These are phyloP conservation scores for Euclidium syriacum DNA, from an alignment of 345 rosid genomes.

Conservation along the genomic window DNA sequence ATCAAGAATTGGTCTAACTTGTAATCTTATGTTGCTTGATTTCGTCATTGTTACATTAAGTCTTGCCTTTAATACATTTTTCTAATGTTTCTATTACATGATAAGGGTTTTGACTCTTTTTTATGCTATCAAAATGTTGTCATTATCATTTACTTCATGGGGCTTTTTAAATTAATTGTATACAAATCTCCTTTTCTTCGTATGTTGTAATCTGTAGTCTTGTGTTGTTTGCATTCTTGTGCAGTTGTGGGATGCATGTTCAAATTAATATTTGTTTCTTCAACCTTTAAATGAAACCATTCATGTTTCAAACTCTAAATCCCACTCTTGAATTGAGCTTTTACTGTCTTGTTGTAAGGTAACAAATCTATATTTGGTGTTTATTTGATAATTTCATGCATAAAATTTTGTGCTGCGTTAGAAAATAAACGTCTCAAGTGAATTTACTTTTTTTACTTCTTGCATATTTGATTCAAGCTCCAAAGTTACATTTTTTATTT, in stretches of 20 bases:
- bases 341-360: constrained; percentile 13
- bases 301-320: constrained; percentile 7
- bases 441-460: too few species aligned
- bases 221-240: background rate
- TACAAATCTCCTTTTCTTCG: background rate
- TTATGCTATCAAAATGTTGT: constrained; percentile 8
- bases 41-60: constrained; percentile 2
- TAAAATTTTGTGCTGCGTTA: too few species aligned
- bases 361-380: background rate
- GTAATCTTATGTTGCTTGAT: constrained; percentile 11
- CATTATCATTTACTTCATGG: constrained; percentile 6
- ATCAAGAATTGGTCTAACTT: constrained; percentile 9
- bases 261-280: background rate
- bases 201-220: background rate
- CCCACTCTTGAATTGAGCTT: constrained; percentile 9
- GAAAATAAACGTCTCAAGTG: too few species aligned
- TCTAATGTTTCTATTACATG: constrained; percentile 1
- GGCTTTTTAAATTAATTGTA: background rate
- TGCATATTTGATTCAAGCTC: background rate
- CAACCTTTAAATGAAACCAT: background rate
- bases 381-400: too few species aligned
- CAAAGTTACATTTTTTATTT: background rate
- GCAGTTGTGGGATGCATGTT: constrained; percentile 19
- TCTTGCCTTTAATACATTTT: background rate
- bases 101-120: background rate